Percentiles rank a stretch among this genome's conserved stretches.
These are phyloP conservation scores for Camellia sinensis DNA, from an alignment of 148 eudicot genomes.

Conservation along the genomic window DNA sequence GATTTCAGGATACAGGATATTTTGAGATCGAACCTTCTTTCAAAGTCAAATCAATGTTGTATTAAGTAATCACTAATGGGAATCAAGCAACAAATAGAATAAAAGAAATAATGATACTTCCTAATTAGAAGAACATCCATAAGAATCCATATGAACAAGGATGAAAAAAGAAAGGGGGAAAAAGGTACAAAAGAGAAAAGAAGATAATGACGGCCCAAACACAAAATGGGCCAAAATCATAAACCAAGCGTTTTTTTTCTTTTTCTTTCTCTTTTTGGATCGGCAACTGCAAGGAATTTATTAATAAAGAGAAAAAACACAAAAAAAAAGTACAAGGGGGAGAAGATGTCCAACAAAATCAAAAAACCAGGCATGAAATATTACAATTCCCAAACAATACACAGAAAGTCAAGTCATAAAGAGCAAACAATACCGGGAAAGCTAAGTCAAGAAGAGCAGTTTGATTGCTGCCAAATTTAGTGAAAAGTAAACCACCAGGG, in stretches of 20 bases:
- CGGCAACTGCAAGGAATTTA: no score
- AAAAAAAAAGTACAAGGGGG: no score
- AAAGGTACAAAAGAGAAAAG: not conserved
- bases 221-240: not conserved
- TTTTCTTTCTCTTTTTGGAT: no score
- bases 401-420: no score
- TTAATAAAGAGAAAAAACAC: no score
- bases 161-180: not conserved
- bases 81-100: not conserved
- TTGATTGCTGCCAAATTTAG: conserved; percentile 88
- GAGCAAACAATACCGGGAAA: not conserved
- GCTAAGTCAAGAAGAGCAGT: conserved; percentile 60
- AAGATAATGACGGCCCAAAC: not conserved
- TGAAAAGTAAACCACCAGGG: conserved; percentile 85
- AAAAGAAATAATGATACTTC: not conserved
- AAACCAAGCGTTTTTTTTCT: not conserved
- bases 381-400: not conserved
- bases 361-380: not conserved
- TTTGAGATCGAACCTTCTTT: not conserved
- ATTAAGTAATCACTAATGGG: no score
- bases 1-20: not conserved
- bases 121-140: not conserved
- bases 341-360: no score
- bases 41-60: no score
- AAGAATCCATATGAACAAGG: not conserved